Evolutionary conservation across 2,329 filamentous ascomycete genomes (phyloP), one percentile per base, ranked within the genome.

Genomic region (Scedosporium dehoogii): DNA sequence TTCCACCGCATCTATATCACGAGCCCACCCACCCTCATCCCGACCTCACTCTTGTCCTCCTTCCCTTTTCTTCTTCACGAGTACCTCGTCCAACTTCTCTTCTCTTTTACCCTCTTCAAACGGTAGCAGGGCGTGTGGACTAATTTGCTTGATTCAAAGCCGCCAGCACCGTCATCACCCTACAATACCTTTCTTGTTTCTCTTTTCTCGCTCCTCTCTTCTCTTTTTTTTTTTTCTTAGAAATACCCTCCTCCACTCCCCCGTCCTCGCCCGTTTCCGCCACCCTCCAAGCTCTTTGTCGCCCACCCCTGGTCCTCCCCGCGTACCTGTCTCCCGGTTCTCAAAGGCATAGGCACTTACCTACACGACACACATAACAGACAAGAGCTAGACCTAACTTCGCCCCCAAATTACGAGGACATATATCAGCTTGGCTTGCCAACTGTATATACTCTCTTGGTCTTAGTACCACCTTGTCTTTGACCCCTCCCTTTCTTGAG

Each of bases 121-220:
- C 77, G 79, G 80, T 77, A 79, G 78, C 78, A 80, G 69, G 82
- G 83, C 79, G 85, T 83, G 79, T 78, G 80, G 80, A 79, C 79
- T 81, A 81, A 78, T 79, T 77, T 29, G 79, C 80, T 78, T 72
- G 73, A 76, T 70, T 75, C 80, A 77, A 79, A 82, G 81, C 76
- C 79, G 78, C 80, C 78, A 76, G 74, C 75, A 77, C 77, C 59
- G 59, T 61, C 29, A 48, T 21, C 21, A 61, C 76, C 75, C 71
- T 70, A 71, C 71, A 73, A 75, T 76, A 74, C 74, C 72, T 71
- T 75, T 76, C 73, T 71, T 73, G 70, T 74, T 72, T 71, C 69
- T 71, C 76, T 75, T 73, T 63, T 65, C 60, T 63, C 61, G 38
- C 62, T 63, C 41, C 58, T 59, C 38, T 60, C 61, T 48, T 57